Conservation (phyloP, 169 alveolate species). For the Plasmodium adleri region DNA sequence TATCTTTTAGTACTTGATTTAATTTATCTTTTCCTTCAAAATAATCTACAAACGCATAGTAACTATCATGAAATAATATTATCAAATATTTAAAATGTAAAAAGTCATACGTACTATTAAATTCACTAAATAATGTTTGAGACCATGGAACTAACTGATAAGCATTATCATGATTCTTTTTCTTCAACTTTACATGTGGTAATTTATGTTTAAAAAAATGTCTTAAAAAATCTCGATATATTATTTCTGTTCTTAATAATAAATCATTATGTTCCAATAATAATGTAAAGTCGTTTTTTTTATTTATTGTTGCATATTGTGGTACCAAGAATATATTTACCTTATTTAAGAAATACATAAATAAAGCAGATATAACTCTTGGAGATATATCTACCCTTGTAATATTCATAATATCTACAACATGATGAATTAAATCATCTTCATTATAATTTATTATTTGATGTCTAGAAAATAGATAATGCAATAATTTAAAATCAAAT, state of each 20-base stretch:
- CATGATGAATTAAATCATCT: conserved; percentile 29
- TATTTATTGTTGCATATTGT: conserved; percentile 10
- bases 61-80: conserved; percentile 13
- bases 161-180: not conserved
- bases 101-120: conserved; percentile 43
- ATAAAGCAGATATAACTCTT: conserved; percentile 17
- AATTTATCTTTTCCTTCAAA: conserved; percentile 10
- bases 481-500: conserved; percentile 20
- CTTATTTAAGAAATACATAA: conserved; percentile 25
- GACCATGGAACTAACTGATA: conserved; percentile 41
- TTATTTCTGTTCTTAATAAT: conserved; percentile 2
- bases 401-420: conserved; percentile 30
- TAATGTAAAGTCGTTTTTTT: not conserved
- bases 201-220: conserved; percentile 2
- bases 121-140: conserved; percentile 1
- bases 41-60: not conserved
- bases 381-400: conserved; percentile 54
- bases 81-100: conserved; percentile 39
- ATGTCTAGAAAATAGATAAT: conserved; percentile 36
- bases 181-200: not conserved
- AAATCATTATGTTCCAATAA: conserved; percentile 44
- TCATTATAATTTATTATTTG: conserved; percentile 28
- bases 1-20: not conserved
- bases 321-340: conserved; percentile 38
- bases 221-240: conserved; percentile 26